A percentile compares a stretch with the other conserved stretches of the same genome.
phyloP scores from a whole-genome alignment of 768 basidiomycete genomes.

The Amanita thiersii region DNA sequence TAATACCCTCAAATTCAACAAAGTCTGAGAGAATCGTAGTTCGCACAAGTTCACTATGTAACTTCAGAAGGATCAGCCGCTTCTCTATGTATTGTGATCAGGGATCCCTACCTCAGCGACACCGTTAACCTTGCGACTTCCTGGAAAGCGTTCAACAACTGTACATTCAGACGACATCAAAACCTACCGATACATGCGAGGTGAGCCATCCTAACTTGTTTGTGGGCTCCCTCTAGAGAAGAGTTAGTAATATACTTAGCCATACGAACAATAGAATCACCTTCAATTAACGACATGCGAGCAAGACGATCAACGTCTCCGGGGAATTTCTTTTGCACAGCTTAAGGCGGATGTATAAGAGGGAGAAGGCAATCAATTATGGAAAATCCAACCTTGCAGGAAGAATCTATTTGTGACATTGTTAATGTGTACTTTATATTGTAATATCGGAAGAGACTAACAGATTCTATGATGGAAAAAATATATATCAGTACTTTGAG shows the following conservation, averaged over 20 bases:
- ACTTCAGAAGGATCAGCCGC: conserved; percentile 21
- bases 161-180: neutral
- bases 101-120: conserved; percentile 68
- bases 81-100: neutral
- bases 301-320: conserved; percentile 72
- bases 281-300: conserved; percentile 92
- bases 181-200: conserved; percentile 71
- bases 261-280: conserved; percentile 20
- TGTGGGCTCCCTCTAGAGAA: conserved; percentile 69
- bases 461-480: conserved; percentile 34
- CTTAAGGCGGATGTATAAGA: conserved; percentile 21
- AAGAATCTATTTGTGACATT: conserved; percentile 36
- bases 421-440: neutral
- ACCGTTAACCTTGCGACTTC: conserved; percentile 85
- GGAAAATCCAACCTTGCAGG: conserved; percentile 48
- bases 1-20: conserved; percentile 83
- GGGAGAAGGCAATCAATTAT: neutral
- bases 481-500: conserved; percentile 2
- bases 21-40: conserved; percentile 86
- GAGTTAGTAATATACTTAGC: neutral
- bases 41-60: conserved; percentile 85
- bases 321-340: conserved; percentile 87
- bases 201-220: conserved; percentile 87
- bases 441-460: conserved; percentile 18
- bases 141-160: conserved; percentile 19